phyloP scores from a whole-genome alignment of 345 rosid species.

The Geranium rotundifolium region DNA sequence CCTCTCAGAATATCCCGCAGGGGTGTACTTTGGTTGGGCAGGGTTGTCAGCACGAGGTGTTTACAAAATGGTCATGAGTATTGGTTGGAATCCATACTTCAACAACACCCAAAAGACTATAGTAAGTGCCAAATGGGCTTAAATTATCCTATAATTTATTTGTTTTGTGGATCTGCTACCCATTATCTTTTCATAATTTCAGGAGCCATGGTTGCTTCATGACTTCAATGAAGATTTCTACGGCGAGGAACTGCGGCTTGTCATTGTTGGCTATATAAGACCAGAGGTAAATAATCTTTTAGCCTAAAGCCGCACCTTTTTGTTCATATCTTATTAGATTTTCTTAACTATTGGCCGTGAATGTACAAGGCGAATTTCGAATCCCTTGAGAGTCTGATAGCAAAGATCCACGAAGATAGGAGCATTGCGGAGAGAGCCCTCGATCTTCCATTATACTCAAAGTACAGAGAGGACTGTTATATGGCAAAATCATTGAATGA shows the following conservation, averaged over 20 bases:
- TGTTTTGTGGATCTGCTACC: too few species aligned
- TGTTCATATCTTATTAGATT: not conserved
- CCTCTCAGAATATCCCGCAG: slow-evolving; percentile 64
- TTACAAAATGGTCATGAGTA: slow-evolving; percentile 89
- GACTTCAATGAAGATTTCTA: slow-evolving; percentile 79
- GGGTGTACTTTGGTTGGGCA: slow-evolving; percentile 99
- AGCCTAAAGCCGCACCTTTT: not conserved
- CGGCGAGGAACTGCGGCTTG: slow-evolving; percentile 69
- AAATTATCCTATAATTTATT: too few species aligned
- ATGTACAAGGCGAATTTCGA: slow-evolving; percentile 57
- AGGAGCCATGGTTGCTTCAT: slow-evolving; percentile 97
- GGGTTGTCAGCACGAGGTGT: slow-evolving; percentile 51
- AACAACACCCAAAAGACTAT: slow-evolving; percentile 75
- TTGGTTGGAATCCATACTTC: slow-evolving; percentile 92
- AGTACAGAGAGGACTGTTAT: slow-evolving; percentile 43
- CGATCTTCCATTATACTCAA: slow-evolving; percentile 54
- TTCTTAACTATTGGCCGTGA: not conserved
- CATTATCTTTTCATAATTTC: slow-evolving; percentile 3
- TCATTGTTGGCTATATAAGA: slow-evolving; percentile 77
- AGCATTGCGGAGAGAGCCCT: slow-evolving; percentile 63
- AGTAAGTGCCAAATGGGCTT: slow-evolving; percentile 32
- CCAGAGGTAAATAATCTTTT: slow-evolving; percentile 46
- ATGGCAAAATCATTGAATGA: slow-evolving; percentile 11
- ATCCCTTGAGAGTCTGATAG: slow-evolving; percentile 53
- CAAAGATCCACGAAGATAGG: slow-evolving; percentile 69